Evolutionary conservation across 2,329 filamentous ascomycete genomes (phyloP), one percentile per base, ranked within the genome.

Genomic region (Chrysosphaeria jannelii): DNA sequence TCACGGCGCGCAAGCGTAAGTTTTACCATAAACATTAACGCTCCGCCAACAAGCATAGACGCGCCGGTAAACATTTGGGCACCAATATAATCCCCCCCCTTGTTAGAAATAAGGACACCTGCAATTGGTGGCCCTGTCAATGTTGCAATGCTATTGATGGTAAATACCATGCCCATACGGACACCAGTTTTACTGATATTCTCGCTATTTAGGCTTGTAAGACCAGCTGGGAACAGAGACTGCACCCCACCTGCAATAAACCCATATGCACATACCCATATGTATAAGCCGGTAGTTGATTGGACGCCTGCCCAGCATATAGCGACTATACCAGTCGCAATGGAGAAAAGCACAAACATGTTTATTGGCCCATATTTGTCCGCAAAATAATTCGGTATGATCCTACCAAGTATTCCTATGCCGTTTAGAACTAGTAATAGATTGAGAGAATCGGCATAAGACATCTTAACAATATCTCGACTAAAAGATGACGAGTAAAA

Each of bases 341-440:
- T 22, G 2, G 41, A 41, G 6, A 39, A 39, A 0, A 64, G 50
- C 13, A 61, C 47, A 28, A 68, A 47, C 18, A 63, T 42, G 35
- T 67, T 74, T 28, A 74, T 37, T 0, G 57, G 48, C 0, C 68
- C 67, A n/a, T 44, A 26, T 6, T 38, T 37, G 42, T 71, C 63
- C 3, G 64, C 62, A 2, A 65, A 31, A 30, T 51, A 44, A 35
- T 53, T 61, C 1, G 62, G 62, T 1, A 60, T 30, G 8, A 68
- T 28, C 1, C 66, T 55, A 7, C 62, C 61, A 3, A 57, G 27
- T 9, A 58, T 27, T 2, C 65, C 61, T 7, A 62, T 47, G 11
- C 56, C 62, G 39, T 72, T 75, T 35, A 70, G 45, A 4, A 71
- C 44, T 13, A 71, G 47, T 8, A 74, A 43, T 6, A 72, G 38